These are phyloP conservation scores for Aspergillus panamensis DNA, from an alignment of 495 filamentous ascomycete genomes.

Conservation along the genomic window DNA sequence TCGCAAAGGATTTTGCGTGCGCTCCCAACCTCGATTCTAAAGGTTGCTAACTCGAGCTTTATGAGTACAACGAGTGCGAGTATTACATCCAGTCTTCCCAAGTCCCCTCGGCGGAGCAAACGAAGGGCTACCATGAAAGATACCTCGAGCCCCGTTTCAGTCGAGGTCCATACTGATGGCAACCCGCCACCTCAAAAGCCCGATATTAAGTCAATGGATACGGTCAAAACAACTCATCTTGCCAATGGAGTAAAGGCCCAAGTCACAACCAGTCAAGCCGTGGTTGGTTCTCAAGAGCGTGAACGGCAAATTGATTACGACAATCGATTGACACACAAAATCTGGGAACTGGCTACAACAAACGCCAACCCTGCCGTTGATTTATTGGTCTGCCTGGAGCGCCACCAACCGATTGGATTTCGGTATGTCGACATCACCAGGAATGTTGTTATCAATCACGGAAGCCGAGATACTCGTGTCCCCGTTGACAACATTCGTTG, in stretches of 20 bases:
- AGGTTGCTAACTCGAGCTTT: constrained; percentile 91
- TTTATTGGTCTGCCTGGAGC: constrained; percentile 86
- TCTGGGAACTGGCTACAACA: constrained; percentile 91
- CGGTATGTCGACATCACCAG: constrained; percentile 93
- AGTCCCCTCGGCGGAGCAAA: constrained; percentile 61
- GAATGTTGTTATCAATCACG: constrained; percentile 89
- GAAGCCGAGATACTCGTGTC: constrained; percentile 84
- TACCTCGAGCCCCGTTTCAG: constrained; percentile 24
- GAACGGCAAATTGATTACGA: constrained; percentile 82
- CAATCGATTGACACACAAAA: constrained; percentile 78
- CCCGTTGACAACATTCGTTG: constrained; percentile 93
- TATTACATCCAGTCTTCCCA: constrained; percentile 78
- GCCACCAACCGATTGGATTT: constrained; percentile 89
- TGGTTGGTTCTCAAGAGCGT: constrained; percentile 38
- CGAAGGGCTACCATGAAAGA: constrained; percentile 54
- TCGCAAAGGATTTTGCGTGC: constrained; percentile 88
- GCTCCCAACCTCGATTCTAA: constrained; percentile 86
- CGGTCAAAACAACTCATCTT: constrained; percentile 19
- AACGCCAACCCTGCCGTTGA: constrained; percentile 94
- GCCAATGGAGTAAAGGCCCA: constrained; percentile 17
- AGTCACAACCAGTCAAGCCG: constrained; percentile 1
- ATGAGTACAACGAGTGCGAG: constrained; percentile 89
- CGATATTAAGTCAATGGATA: constrained; percentile 23
- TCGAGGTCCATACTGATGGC: constrained; percentile 28
- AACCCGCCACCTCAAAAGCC: constrained; percentile 54